Evolutionary conservation across 1,284 basidiomycete genomes (phyloP).

Genomic region (Takashimella koratensis): DNA sequence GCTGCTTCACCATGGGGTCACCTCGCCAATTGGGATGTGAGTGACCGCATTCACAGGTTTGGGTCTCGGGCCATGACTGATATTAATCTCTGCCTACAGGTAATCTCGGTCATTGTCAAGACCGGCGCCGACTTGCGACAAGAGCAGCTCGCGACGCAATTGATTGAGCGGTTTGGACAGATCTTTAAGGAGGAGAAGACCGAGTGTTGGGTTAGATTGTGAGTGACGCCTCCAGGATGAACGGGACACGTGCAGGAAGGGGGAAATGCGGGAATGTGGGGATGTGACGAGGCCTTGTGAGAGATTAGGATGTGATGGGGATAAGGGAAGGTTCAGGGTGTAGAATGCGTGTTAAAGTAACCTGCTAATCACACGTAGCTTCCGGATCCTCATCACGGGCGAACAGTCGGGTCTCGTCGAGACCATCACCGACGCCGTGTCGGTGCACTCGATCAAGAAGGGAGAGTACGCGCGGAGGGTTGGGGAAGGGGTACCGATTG

Average conservation of each 20-base stretch:
- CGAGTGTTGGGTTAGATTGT: slow-evolving; percentile 90
- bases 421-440: slow-evolving; percentile 94
- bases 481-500: slow-evolving; percentile 66
- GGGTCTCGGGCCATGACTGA: too few relatives aligned
- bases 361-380: too few relatives aligned
- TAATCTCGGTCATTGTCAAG: slow-evolving; percentile 96
- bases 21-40: slow-evolving; percentile 64
- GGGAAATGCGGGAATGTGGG: too few relatives aligned
- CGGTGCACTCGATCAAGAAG: slow-evolving; percentile 99
- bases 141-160: slow-evolving; percentile 93
- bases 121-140: slow-evolving; percentile 95
- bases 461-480: slow-evolving; percentile 88
- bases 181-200: slow-evolving; percentile 95
- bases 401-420: slow-evolving; percentile 89
- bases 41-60: slow-evolving; percentile 10
- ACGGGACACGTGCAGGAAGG: too few relatives aligned
- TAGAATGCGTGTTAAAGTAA: too few relatives aligned
- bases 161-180: slow-evolving; percentile 85
- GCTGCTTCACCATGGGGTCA: slow-evolving; percentile 93
- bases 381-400: slow-evolving; percentile 89
- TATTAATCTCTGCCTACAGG: too few relatives aligned
- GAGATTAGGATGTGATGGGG: too few relatives aligned
- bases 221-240: too few relatives aligned
- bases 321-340: too few relatives aligned
- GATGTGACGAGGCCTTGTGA: too few relatives aligned